Evolutionary conservation across 768 basidiomycete genomes (phyloP).

Genomic region (Pisolithus sp.): DNA sequence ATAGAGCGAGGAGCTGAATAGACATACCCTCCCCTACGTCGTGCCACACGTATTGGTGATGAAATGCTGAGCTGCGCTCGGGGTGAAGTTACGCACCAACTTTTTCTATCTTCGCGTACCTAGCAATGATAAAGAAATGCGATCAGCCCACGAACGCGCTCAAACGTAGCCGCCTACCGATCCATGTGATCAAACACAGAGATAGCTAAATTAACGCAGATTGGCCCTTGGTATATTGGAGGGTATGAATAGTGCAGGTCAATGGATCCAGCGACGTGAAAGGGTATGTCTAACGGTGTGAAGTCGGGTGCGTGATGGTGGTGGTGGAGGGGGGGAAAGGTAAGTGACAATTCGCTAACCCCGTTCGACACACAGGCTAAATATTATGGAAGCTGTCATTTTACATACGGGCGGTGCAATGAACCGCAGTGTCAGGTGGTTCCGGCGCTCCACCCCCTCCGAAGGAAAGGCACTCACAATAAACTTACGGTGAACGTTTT

Average conservation of each 20-base stretch:
- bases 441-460: constrained; percentile 1
- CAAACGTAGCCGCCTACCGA: constrained; percentile 22
- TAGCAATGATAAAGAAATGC: constrained; percentile 30
- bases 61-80: constrained; percentile 2
- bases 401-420: constrained; percentile 9
- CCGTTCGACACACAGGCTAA: background rate
- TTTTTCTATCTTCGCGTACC: constrained; percentile 98
- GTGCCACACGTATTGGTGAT: constrained; percentile 13
- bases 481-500: background rate
- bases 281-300: background rate
- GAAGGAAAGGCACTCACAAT: background rate
- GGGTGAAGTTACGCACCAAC: constrained; percentile 64
- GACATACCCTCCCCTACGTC: constrained; percentile 38
- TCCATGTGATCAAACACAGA: constrained; percentile 20
- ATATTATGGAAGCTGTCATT: constrained; percentile 7
- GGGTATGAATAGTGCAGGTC: background rate
- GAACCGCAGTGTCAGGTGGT: background rate
- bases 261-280: background rate
- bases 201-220: background rate
- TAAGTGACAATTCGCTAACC: constrained; percentile 4
- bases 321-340: background rate
- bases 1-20: constrained; percentile 2
- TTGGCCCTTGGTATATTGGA: background rate
- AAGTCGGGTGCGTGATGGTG: background rate
- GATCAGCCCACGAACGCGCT: constrained; percentile 11